Base-by-base conservation (phyloP, 164 flowering plant genomes). In the Vitis rotundifolia region DNA sequence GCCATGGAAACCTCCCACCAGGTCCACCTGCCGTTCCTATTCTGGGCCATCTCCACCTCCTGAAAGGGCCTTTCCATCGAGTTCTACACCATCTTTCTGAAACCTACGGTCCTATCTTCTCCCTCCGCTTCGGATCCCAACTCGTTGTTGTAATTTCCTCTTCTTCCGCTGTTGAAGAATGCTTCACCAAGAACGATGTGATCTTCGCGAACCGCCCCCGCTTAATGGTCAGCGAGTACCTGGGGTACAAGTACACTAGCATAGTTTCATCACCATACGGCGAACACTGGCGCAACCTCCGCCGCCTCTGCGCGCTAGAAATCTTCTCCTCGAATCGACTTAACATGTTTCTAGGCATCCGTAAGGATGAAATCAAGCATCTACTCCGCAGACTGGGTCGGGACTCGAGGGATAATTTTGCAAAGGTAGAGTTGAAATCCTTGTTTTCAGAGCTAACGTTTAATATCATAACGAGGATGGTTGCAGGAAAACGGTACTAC, bases 201-300 rank as follows among this genome's bases (percentile, higher is more conserved):
- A 31, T 31, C 6, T 31, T 31, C 6, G 6, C 44, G 0, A 57
- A 57, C 0, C 60, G 60, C 10, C 60, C 22, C 9, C 22, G 12
- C 0, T 8, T 18, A 2, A 7, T 22, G 26, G 9, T 10, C 60
- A 22, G 60, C 11, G 16, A 56, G 16, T 19, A 57, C 60, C 15
- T 57, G 26, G 28, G 16, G 5, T 57, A 57, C 29, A 22, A 57
- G 4, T 57, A 57, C 29, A 57, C 60, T 11, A 18, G 22, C 60
- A 11, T 57, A 1, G 9, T n/a, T 18, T 14, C 60, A 8, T 2
- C 60, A 22, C 6, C 44, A 3, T 31, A 31, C 44, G 80, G 78
- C 4, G 77, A 74, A 18, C 77, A 83, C 69, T 81, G 84, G 87
- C 80, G 84, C 51, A 71, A 61, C 66, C 81, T 81, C 50, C 78